Evolutionary conservation across 106 monocot genomes (phyloP).

Genomic region (Platanthera zijinensis): DNA sequence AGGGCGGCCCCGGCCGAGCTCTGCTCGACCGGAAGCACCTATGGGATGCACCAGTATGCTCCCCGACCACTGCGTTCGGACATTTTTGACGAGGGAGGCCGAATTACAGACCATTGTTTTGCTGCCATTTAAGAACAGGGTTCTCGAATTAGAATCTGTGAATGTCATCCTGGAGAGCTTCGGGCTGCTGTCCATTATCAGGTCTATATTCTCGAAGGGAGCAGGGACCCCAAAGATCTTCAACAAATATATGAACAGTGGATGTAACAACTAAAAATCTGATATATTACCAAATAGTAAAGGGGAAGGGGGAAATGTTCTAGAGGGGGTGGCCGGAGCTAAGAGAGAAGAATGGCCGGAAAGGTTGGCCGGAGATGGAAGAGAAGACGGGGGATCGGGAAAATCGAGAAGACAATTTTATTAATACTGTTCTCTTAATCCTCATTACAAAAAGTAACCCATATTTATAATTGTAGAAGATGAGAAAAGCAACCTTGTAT

Average conservation of each 20-base stretch:
- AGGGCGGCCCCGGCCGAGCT: slow-evolving; percentile 58
- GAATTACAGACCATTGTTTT: slow-evolving; percentile 54
- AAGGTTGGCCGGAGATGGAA: too few relatives aligned
- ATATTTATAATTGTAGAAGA: too few relatives aligned
- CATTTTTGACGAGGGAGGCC: slow-evolving; percentile 39
- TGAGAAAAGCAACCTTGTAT: too few relatives aligned
- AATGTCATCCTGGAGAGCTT: slow-evolving; percentile 24
- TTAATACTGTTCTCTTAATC: too few relatives aligned
- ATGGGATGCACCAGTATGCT: slow-evolving; percentile 37
- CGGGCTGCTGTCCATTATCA: slow-evolving; percentile 21
- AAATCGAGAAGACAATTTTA: too few relatives aligned
- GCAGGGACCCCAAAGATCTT: slow-evolving; percentile 30
- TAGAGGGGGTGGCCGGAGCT: too few relatives aligned
- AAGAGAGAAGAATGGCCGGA: too few relatives aligned
- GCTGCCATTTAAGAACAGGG: slow-evolving; percentile 51
- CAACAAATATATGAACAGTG: slow-evolving; percentile 34
- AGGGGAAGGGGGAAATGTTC: too few relatives aligned
- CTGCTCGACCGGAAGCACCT: slow-evolving; percentile 41
- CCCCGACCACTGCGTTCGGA: slow-evolving; percentile 42
- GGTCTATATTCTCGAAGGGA: slow-evolving; percentile 14
- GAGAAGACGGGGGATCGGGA: too few relatives aligned
- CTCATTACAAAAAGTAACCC: too few relatives aligned
- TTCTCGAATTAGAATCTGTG: slow-evolving; percentile 61
- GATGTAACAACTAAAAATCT: too few relatives aligned
- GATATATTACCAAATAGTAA: too few relatives aligned